Conservation (phyloP, 2,329 filamentous ascomycete species). For the Curvularia verruculosa region DNA sequence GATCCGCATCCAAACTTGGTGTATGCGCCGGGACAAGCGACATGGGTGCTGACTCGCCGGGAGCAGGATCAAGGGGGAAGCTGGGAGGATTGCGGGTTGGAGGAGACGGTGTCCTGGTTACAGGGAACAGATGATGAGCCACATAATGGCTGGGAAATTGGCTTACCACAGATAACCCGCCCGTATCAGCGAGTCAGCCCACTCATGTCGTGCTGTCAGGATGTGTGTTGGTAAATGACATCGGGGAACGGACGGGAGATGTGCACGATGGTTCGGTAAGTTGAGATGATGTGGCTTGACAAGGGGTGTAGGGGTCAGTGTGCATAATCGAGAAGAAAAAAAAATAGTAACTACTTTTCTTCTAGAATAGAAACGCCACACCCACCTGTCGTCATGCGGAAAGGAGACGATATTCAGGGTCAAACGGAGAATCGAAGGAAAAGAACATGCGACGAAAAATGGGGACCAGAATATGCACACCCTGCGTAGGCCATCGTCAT, state of each 20-base stretch:
- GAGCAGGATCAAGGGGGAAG: slow-evolving; percentile 2
- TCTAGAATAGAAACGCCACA: slow-evolving; percentile 1
- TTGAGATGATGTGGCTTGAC: slow-evolving; percentile 4
- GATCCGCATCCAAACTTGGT: background rate
- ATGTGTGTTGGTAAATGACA: background rate
- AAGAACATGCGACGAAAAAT: background rate
- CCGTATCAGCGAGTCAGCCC: background rate
- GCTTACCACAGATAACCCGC: background rate
- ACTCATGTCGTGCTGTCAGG: background rate
- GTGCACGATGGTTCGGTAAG: slow-evolving; percentile 4
- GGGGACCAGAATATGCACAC: background rate
- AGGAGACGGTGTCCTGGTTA: slow-evolving; percentile 1
- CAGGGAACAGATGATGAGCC: background rate
- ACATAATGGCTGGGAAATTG: slow-evolving; percentile 2
- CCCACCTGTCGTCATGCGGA: background rate
- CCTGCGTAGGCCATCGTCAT: background rate
- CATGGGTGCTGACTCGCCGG: background rate
- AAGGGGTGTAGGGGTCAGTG: background rate
- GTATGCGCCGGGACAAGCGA: background rate
- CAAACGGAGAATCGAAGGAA: background rate
- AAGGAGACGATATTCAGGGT: background rate
- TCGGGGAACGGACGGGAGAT: slow-evolving; percentile 7
- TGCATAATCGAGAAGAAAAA: background rate
- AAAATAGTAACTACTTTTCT: background rate
- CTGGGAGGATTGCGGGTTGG: slow-evolving; percentile 1